Base-by-base conservation (phyloP, 345 rosid genomes). In the Raphanus sativus region DNA sequence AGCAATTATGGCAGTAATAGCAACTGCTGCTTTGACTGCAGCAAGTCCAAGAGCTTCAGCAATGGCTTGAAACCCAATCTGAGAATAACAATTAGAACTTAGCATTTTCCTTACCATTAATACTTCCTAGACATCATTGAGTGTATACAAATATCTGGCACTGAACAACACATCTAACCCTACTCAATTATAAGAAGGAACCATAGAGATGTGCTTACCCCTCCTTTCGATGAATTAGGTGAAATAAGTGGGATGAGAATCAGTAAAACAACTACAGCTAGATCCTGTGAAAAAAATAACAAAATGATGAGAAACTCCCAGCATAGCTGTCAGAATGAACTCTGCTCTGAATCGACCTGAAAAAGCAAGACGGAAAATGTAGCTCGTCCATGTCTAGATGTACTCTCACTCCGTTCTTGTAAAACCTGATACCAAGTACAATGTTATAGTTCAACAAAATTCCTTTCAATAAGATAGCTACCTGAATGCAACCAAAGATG, bases 361-460 rank as follows among this genome's bases (percentile, higher is more conserved):
- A 95, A 95, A 69, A 95, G 96, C 83, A 95, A 83, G 83, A 92
- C 99, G 38, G 98, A 95, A 83, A 95, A 92, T 75, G 99, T 88
- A 71, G 99, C 99, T 40, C 99, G 97, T 62, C 99, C 99, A 91
- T 95, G 99, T 60, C 98, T 96, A 8, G 98, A 95, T 78, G 98
- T 95, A 83, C 98, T 95, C 88, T 95, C 99, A 64, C 98, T 96
- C 60, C 99, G 88, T 84, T 95, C 99, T 75, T 92, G 99, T 83
- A 95, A 87, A 71, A 95, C 99, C 99, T 95, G 87, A 72, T 84
- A 69, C 50, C 74, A 67, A 61, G 38, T n/a, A 52, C 69, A 54
- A 62, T 36, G 38, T 79, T 16, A 67, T 30, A 5, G 32, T 65
- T 71, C 61, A 78, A 21, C 69, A 78, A 26, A 50, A n/a, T 28